Base-by-base conservation (phyloP, 116 monocot genomes). In the Phalaenopsis hybrid region DNA sequence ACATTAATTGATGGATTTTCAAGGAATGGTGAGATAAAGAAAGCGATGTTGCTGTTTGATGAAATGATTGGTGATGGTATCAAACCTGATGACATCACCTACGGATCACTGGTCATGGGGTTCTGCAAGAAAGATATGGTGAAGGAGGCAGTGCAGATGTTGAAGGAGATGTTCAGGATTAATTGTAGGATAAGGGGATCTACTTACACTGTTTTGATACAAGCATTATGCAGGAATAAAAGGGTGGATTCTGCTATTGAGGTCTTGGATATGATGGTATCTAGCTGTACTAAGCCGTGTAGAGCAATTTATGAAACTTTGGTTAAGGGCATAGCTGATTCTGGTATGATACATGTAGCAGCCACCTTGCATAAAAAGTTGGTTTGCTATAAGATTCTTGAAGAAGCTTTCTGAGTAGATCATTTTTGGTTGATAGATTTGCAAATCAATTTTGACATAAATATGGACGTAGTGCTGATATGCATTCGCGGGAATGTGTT, bases 1-100 rank as follows among this genome's bases (percentile, higher is more conserved):
- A 95, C 87, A n/a, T 57, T 95, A 37, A 95, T 95, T 67, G 95
- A 95, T 87, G 88, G 83, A 44, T 73, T 95, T 4, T 87, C 95
- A 31, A 95, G 88, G 84, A 91, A 82, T 63, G 90, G 92, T 46
- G 88, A 91, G 44, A 82, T 92, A 16, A 81, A 78, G 65, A 81
- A 80, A 80, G 92, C 89, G 57, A 89, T 90, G 85, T 18, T 78
- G 80, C 79, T 95, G 33, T 95, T 95, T 72, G 84, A 89, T 81
- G 91, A 95, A 57, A 95, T 95, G 95, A 25, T 85, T 13, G 78
- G 9, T 51, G 84, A 88, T 79, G 92, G 92, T 15, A 89, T 89
- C 49, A 34, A 18, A 12, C 95, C 95, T 46, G 92, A 89, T 86
- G 91, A 89, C 16, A 87, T 95, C 79, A 91, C 95, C 17, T 95